phyloP scores from a whole-genome alignment of 495 filamentous ascomycete genomes.

The Geopyxis carbonaria region DNA sequence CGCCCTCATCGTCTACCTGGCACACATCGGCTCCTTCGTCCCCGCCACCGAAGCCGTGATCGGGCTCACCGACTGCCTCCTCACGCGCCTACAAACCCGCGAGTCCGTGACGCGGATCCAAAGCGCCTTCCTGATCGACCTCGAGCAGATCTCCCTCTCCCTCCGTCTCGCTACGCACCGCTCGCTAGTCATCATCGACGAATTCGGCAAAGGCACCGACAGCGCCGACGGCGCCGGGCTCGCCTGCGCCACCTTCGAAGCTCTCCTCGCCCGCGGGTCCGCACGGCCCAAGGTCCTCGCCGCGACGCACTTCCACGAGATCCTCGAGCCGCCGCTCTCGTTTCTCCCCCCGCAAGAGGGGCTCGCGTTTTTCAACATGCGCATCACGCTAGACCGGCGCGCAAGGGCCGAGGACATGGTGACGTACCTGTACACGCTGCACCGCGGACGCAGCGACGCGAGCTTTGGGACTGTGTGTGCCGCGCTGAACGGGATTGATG shows the following conservation, averaged over 20 bases:
- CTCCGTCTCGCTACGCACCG: constrained; percentile 59
- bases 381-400: constrained; percentile 51
- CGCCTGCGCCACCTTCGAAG: constrained; percentile 62
- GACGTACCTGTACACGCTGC: constrained; percentile 69
- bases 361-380: constrained; percentile 69
- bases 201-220: constrained; percentile 92
- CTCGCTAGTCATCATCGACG: constrained; percentile 74
- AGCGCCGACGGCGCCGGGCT: constrained; percentile 66
- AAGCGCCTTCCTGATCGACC: constrained; percentile 84
- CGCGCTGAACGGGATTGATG: constrained; percentile 63
- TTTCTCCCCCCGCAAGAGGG: constrained; percentile 42
- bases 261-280: constrained; percentile 44
- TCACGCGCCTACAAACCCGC: constrained; percentile 72
- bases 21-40: constrained; percentile 84
- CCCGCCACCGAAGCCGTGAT: constrained; percentile 64
- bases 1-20: constrained; percentile 84
- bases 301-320: constrained; percentile 90
- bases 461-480: constrained; percentile 70
- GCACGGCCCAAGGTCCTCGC: constrained; percentile 68
- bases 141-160: constrained; percentile 72
- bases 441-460: constrained; percentile 50
- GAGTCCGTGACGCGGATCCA: constrained; percentile 74
- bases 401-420: constrained; percentile 53
- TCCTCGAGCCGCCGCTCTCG: constrained; percentile 63
- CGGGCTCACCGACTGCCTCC: constrained; percentile 81